A percentile compares a stretch with the other conserved stretches of the same genome.
phyloP scores from a whole-genome alignment of 1,284 basidiomycete genomes.

The Polyporus tsugae region DNA sequence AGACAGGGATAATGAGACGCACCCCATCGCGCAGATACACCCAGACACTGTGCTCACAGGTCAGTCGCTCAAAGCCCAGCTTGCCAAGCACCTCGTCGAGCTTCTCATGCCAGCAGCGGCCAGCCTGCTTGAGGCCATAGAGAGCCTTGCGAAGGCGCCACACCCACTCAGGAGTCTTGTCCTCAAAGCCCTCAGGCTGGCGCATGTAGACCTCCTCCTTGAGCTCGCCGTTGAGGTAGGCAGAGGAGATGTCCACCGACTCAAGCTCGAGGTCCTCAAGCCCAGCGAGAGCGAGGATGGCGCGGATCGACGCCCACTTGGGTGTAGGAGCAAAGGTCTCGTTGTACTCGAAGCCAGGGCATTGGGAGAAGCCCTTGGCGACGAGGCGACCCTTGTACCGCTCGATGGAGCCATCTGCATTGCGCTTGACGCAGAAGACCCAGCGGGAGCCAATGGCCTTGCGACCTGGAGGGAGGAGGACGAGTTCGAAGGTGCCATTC shows the following conservation, averaged over 20 bases:
- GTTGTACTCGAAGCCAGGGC: conserved; percentile 44
- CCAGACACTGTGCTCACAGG: conserved; percentile 43
- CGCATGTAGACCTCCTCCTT: conserved; percentile 51
- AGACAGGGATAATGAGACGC: conserved; percentile 13
- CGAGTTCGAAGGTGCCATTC: conserved; percentile 38
- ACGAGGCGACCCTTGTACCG: conserved; percentile 49
- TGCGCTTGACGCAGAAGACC: conserved; percentile 51
- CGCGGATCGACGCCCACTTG: conserved; percentile 45
- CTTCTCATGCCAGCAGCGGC: conserved; percentile 30
- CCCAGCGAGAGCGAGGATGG: conserved; percentile 49
- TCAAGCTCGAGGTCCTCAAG: conserved; percentile 44
- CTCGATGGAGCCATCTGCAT: conserved; percentile 36
- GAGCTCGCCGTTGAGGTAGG: conserved; percentile 50
- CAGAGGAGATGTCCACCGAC: conserved; percentile 47
- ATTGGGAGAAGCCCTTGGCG: conserved; percentile 43
- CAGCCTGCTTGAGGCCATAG: conserved; percentile 37
- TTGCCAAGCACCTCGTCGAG: conserved; percentile 15
- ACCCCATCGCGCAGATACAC: conserved; percentile 15
- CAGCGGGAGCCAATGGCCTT: conserved; percentile 33
- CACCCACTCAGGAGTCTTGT: conserved; percentile 34
- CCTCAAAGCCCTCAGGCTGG: conserved; percentile 45
- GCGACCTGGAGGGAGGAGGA: conserved; percentile 35
- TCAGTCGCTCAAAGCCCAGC: conserved; percentile 36
- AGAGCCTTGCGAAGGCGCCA: conserved; percentile 37
- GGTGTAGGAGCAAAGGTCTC: conserved; percentile 54